Conservation (phyloP, 768 basidiomycete species). For the Astraeus odoratus region DNA sequence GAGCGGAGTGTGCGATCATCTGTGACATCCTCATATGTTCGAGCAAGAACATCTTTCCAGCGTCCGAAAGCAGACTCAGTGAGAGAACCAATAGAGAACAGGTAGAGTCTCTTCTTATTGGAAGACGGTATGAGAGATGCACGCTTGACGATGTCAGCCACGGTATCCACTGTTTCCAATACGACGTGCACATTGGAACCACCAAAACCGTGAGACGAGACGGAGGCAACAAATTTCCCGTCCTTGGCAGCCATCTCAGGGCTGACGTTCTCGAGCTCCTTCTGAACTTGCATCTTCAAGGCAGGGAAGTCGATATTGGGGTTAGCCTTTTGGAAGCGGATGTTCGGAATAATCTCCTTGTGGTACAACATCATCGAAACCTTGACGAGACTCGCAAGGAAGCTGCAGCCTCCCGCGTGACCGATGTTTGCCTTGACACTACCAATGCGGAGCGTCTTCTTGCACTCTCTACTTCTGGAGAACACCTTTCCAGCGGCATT, state of each 20-base stretch:
- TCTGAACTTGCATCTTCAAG: slow-evolving; percentile 21
- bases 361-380: slow-evolving; percentile 26
- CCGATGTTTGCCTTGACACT: too few relatives aligned
- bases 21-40: slow-evolving; percentile 11
- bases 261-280: slow-evolving; percentile 19
- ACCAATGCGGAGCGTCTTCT: slow-evolving; percentile 17
- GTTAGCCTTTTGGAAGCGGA: slow-evolving; percentile 22
- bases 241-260: slow-evolving; percentile 24
- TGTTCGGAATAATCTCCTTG: slow-evolving; percentile 23
- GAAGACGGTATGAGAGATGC: background rate
- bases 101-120: slow-evolving; percentile 12
- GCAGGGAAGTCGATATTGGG: slow-evolving; percentile 19
- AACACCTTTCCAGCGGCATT: slow-evolving; percentile 40
- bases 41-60: slow-evolving; percentile 17
- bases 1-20: slow-evolving; percentile 21
- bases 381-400: slow-evolving; percentile 29
- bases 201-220: slow-evolving; percentile 29
- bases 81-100: slow-evolving; percentile 23
- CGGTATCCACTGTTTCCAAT: slow-evolving; percentile 20
- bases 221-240: slow-evolving; percentile 25
- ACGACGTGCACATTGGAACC: slow-evolving; percentile 30
- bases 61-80: slow-evolving; percentile 20
- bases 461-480: slow-evolving; percentile 13
- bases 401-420: slow-evolving; percentile 24
- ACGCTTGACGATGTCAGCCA: slow-evolving; percentile 8